Evolutionary conservation across 768 basidiomycete genomes (phyloP).

Genomic region (Hydnomerulius pinastri): DNA sequence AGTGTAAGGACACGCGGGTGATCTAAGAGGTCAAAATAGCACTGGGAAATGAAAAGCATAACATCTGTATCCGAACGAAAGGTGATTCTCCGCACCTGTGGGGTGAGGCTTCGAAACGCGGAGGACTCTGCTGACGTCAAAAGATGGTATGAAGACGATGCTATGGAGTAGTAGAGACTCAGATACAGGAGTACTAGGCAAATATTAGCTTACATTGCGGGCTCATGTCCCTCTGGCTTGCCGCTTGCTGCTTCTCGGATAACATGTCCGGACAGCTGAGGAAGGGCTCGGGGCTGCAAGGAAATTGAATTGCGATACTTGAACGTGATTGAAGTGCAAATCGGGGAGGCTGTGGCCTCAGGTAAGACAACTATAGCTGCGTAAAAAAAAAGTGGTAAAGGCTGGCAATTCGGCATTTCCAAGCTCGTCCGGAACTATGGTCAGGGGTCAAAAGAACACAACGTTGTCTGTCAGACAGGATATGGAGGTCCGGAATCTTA

Average conservation of each 20-base stretch:
- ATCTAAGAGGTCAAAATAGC: constrained; percentile 12
- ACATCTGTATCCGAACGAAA: too few relatives aligned
- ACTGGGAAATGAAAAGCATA: constrained; percentile 22
- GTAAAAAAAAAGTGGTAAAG: neutral
- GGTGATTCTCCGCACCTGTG: constrained; percentile 33
- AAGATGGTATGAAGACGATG: constrained; percentile 14
- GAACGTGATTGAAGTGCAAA: neutral
- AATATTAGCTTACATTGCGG: constrained; percentile 7
- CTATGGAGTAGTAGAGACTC: constrained; percentile 5
- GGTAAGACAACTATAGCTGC: neutral
- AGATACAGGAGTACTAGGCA: constrained; percentile 5
- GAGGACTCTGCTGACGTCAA: constrained; percentile 6
- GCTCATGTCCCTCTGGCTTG: constrained; percentile 6
- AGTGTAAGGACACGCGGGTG: constrained; percentile 22
- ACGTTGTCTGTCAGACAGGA: too few relatives aligned
- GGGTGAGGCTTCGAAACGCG: constrained; percentile 20
- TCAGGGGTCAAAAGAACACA: too few relatives aligned
- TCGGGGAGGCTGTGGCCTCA: neutral
- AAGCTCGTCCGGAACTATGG: neutral
- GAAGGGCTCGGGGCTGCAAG: constrained; percentile 5
- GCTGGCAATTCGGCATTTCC: neutral
- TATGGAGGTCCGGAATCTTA: too few relatives aligned
- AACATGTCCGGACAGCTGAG: neutral
- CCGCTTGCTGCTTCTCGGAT: neutral
- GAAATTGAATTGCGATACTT: constrained; percentile 2